Conservation (phyloP, 371 early-diverging fungal genomes). For the Furculomyces boomerangus region DNA sequence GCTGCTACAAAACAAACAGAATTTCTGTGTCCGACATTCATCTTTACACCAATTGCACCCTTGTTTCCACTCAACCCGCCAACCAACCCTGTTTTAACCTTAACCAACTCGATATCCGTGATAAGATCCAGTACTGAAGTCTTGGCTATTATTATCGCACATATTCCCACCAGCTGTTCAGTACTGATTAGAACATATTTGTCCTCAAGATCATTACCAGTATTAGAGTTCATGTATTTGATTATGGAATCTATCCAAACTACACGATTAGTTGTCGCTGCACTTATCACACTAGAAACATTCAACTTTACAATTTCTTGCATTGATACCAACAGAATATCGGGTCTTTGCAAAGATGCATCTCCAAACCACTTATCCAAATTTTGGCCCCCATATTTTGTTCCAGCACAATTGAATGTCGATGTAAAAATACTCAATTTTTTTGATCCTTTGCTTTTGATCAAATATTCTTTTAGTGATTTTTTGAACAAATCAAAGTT, state of each 20-base stretch:
- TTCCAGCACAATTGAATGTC: background rate
- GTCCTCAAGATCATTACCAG: conserved; percentile 8
- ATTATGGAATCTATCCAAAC: conserved; percentile 53
- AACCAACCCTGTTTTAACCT: conserved; percentile 68
- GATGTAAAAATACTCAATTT: background rate
- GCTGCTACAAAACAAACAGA: conserved; percentile 74
- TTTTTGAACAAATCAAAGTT: background rate
- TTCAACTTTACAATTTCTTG: conserved; percentile 92
- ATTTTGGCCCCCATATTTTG: conserved; percentile 1
- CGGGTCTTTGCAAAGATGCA: conserved; percentile 25
- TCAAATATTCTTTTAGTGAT: background rate
- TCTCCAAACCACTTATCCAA: background rate
- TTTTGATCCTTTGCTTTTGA: background rate
- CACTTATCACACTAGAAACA: conserved; percentile 66
- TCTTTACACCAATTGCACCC: conserved; percentile 71
- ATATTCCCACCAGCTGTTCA: conserved; percentile 74
- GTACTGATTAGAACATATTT: conserved; percentile 61
- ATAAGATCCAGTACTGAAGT: conserved; percentile 43
- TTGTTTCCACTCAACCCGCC: conserved; percentile 77
- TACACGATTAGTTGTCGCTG: conserved; percentile 45
- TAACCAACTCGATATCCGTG: conserved; percentile 65
- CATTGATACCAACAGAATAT: conserved; percentile 72
- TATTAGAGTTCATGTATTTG: conserved; percentile 29
- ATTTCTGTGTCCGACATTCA: conserved; percentile 58
- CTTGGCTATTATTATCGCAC: conserved; percentile 63